phyloP scores from a whole-genome alignment of 1,284 basidiomycete genomes.

The Coriolopsis trogii region DNA sequence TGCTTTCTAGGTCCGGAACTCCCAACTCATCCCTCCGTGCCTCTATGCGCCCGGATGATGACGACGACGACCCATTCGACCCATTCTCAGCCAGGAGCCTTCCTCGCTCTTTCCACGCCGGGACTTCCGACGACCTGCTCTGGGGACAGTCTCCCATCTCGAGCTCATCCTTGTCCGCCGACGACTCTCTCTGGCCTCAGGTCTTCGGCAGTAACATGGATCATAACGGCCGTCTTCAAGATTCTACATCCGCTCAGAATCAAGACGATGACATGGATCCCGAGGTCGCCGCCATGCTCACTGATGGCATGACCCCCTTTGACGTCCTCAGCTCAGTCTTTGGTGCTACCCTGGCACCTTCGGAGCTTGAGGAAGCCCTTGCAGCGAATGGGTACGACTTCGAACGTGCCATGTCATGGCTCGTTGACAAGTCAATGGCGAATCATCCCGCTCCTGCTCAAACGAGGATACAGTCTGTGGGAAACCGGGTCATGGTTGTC shows the following conservation, averaged over 20 bases:
- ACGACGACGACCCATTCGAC: constrained; percentile 78
- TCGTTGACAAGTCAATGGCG: constrained; percentile 74
- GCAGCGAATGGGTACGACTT: constrained; percentile 91
- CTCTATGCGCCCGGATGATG: constrained; percentile 56
- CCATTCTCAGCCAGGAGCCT: constrained; percentile 58
- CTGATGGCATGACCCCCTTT: constrained; percentile 94
- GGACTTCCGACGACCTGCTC: constrained; percentile 61
- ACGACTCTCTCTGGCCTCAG: constrained; percentile 40
- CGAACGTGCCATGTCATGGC: constrained; percentile 91
- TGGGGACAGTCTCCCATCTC: constrained; percentile 57
- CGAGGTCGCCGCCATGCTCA: constrained; percentile 62
- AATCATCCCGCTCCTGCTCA: constrained; percentile 44
- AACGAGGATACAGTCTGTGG: constrained; percentile 61
- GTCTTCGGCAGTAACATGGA: constrained; percentile 20
- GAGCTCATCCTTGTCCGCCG: constrained; percentile 52
- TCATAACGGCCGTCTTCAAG: constrained; percentile 19
- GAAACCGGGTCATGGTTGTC: constrained; percentile 63
- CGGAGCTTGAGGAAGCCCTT: constrained; percentile 92
- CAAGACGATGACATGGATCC: constrained; percentile 46
- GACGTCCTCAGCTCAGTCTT: constrained; percentile 96
- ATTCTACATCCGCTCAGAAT: constrained; percentile 17
- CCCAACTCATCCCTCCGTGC: constrained; percentile 63
- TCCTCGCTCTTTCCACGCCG: constrained; percentile 62
- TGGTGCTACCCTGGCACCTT: constrained; percentile 83
- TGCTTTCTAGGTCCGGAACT: constrained; percentile 55